A percentile compares a stretch with the other conserved stretches of the same genome.
These are phyloP conservation scores for Dryas octopetala DNA, from an alignment of 306 rosid genomes.

Conservation along the genomic window DNA sequence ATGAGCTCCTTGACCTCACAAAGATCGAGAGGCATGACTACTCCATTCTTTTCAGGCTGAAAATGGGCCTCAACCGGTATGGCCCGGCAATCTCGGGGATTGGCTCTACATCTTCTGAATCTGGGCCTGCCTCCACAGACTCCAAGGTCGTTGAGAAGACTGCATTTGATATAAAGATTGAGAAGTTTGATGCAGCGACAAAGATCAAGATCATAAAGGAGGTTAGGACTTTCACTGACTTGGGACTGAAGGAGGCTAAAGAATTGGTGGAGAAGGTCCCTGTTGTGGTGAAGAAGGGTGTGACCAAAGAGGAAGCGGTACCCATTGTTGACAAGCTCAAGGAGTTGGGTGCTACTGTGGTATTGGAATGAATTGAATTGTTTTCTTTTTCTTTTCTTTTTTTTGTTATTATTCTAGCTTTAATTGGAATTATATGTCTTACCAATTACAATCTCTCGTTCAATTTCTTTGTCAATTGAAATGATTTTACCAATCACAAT, in stretches of 20 bases:
- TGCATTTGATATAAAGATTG: conserved; percentile 46
- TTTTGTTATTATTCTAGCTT: no score
- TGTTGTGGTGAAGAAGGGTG: conserved; percentile 43
- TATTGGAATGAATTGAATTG: conserved; percentile 29
- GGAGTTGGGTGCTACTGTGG: conserved; percentile 39
- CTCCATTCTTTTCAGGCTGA: conserved; percentile 41
- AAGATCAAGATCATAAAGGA: conserved; percentile 55
- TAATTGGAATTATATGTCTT: no score
- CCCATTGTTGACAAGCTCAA: conserved; percentile 44
- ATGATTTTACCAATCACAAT: no score
- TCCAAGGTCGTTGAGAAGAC: conserved; percentile 41
- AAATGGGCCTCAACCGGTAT: conserved; percentile 48
- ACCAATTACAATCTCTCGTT: no score
- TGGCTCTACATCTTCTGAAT: conserved; percentile 24
- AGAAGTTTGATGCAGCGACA: conserved; percentile 45
- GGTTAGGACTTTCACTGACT: conserved; percentile 42
- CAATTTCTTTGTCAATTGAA: no score
- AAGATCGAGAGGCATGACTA: conserved; percentile 48
- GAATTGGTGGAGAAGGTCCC: conserved; percentile 53
- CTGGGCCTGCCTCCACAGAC: conserved; percentile 29
- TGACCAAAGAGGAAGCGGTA: conserved; percentile 41
- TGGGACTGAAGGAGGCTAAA: conserved; percentile 51
- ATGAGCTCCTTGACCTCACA: conserved; percentile 38
- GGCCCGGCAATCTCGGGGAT: conserved; percentile 39
- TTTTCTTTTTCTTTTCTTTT: neutral